Evolutionary conservation across 1,284 basidiomycete genomes (phyloP).

Genomic region (Cerrena zonata): DNA sequence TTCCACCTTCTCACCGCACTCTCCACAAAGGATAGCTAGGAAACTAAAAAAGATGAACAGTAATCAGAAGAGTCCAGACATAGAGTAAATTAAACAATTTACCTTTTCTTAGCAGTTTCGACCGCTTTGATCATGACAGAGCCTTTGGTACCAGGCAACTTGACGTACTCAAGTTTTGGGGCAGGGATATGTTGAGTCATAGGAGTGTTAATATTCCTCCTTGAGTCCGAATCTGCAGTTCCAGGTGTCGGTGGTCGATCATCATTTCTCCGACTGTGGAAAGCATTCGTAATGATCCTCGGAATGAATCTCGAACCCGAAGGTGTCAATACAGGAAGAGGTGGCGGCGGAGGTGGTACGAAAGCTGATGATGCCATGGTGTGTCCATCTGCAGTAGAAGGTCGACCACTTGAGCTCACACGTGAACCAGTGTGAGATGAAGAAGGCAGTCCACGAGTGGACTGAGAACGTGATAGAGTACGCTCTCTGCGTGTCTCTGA

Average conservation of each 20-base stretch:
- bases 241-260: constrained; percentile 40
- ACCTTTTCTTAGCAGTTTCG: constrained; percentile 84
- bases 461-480: constrained; percentile 23
- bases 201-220: constrained; percentile 12
- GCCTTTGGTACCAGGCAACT: constrained; percentile 83
- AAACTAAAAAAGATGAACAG: constrained; percentile 51
- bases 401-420: constrained; percentile 14
- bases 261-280: constrained; percentile 52
- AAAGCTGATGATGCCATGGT: constrained; percentile 23
- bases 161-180: constrained; percentile 82
- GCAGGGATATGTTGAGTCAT: constrained; percentile 50
- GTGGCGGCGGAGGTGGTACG: constrained; percentile 26
- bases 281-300: constrained; percentile 62
- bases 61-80: neutral
- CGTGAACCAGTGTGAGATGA: constrained; percentile 12
- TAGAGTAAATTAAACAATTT: constrained; percentile 17
- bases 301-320: constrained; percentile 63
- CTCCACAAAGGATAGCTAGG: constrained; percentile 84
- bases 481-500: constrained; percentile 15
- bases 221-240: constrained; percentile 16
- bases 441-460: constrained; percentile 16
- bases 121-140: constrained; percentile 76
- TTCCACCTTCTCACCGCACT: constrained; percentile 86
- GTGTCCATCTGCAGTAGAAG: constrained; percentile 22
- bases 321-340: constrained; percentile 34